phyloP scores from a whole-genome alignment of 2,329 filamentous ascomycete genomes.

The Xylariomycetidae sp. region DNA sequence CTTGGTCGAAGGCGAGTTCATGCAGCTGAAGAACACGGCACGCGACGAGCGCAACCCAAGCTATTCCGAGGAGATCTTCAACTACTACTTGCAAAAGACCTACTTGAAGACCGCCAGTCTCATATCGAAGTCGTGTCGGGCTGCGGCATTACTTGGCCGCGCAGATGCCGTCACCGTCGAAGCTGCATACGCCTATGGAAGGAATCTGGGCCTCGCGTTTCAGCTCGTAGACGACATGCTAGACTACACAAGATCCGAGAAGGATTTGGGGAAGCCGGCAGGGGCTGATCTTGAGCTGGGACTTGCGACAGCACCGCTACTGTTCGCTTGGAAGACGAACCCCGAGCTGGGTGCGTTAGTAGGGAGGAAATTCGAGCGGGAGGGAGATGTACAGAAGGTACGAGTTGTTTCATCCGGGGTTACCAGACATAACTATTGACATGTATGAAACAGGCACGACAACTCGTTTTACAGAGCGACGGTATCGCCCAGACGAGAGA shows the following conservation, averaged over 20 bases:
- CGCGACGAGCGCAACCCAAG: slow-evolving; percentile 76
- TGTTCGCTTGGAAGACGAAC: slow-evolving; percentile 93
- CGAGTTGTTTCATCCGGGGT: slow-evolving; percentile 24
- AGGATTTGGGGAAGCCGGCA: slow-evolving; percentile 87
- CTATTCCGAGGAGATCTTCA: slow-evolving; percentile 83
- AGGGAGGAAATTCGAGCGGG: slow-evolving; percentile 77
- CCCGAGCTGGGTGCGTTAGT: slow-evolving; percentile 81
- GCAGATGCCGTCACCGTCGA: slow-evolving; percentile 75
- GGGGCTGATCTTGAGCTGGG: slow-evolving; percentile 91
- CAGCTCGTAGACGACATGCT: slow-evolving; percentile 97
- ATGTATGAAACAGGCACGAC: slow-evolving; percentile 60
- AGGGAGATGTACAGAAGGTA: slow-evolving; percentile 82
- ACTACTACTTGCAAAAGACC: slow-evolving; percentile 96
- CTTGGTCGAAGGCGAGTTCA: slow-evolving; percentile 96
- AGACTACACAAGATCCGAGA: slow-evolving; percentile 83
- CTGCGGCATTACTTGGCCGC: slow-evolving; percentile 78
- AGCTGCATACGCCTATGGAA: slow-evolving; percentile 85
- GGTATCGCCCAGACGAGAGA: slow-evolving; percentile 89
- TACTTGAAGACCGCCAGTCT: slow-evolving; percentile 95
- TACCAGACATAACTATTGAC: slow-evolving; percentile 4
- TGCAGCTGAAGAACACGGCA: slow-evolving; percentile 97
- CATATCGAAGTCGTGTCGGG: slow-evolving; percentile 93
- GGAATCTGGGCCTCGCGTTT: slow-evolving; percentile 90
- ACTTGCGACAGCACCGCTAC: slow-evolving; percentile 82
- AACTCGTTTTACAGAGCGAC: slow-evolving; percentile 75